These are phyloP conservation scores for Suillus variegatus DNA, from an alignment of 768 basidiomycete genomes.

Conservation along the genomic window DNA sequence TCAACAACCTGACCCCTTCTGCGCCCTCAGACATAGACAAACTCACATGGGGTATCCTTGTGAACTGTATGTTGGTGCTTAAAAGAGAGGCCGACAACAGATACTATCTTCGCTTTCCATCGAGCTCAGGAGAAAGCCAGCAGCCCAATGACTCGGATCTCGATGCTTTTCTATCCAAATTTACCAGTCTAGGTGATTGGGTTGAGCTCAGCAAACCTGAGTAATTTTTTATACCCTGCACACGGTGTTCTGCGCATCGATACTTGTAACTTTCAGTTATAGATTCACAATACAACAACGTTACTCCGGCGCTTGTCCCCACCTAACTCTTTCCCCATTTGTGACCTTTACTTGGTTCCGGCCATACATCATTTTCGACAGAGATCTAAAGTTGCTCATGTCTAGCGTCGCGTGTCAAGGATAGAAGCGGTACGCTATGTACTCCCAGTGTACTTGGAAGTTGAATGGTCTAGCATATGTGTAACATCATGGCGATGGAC, in stretches of 20 bases:
- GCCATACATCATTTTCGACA: too few relatives aligned
- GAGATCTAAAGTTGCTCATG: too few relatives aligned
- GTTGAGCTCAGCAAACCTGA: neutral
- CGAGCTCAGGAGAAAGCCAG: neutral
- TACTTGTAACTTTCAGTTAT: neutral
- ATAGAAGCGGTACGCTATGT: too few relatives aligned
- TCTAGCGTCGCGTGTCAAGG: too few relatives aligned
- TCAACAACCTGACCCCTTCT: neutral
- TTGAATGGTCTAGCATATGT: too few relatives aligned
- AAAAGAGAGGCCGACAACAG: neutral
- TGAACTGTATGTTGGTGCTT: too few relatives aligned
- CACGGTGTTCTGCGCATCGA: neutral
- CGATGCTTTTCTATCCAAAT: neutral
- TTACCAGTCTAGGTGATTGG: neutral
- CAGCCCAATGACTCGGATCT: neutral
- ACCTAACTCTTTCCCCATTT: neutral
- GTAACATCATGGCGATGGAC: neutral
- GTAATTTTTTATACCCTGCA: neutral
- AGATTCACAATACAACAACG: neutral
- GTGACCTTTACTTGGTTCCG: neutral
- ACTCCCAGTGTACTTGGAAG: too few relatives aligned
- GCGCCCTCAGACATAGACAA: too few relatives aligned
- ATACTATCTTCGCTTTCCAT: neutral
- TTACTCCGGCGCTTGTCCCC: too few relatives aligned
- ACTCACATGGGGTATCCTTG: too few relatives aligned